Evolutionary conservation across 179 eudicot genomes (phyloP).

Genomic region (Spinacia oleracea): DNA sequence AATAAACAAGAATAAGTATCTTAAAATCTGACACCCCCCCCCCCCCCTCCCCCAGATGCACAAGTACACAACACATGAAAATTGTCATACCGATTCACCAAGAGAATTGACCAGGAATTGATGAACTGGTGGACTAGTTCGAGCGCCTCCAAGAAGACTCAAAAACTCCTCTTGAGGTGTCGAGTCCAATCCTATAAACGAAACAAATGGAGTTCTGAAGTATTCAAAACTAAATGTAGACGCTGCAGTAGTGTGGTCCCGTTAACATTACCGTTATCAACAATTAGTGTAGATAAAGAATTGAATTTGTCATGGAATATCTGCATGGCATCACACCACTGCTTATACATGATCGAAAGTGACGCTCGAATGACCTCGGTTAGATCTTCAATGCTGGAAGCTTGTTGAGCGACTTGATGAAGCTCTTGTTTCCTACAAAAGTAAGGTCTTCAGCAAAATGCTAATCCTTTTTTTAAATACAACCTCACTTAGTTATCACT

Average conservation of each 20-base stretch:
- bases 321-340: conserved; percentile 93
- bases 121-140: conserved; percentile 95
- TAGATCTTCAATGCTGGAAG: conserved; percentile 88
- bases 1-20: conserved; percentile 25
- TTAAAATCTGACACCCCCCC: background rate
- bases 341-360: conserved; percentile 84
- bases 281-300: conserved; percentile 69
- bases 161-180: conserved; percentile 90
- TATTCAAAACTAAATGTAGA: background rate
- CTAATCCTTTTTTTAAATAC: background rate
- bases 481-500: no score
- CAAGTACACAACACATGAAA: conserved; percentile 17
- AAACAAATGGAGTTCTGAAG: conserved; percentile 1
- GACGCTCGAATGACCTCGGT: conserved; percentile 84
- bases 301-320: conserved; percentile 78
- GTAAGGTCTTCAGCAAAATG: background rate
- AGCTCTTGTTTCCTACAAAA: conserved; percentile 85
- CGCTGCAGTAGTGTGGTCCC: conserved; percentile 5
- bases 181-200: conserved; percentile 64
- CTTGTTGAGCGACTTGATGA: conserved; percentile 96
- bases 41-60: no score
- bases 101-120: conserved; percentile 93
- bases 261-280: conserved; percentile 64
- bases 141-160: conserved; percentile 94
- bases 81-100: conserved; percentile 73